A percentile compares a stretch with the other conserved stretches of the same genome.
These are phyloP conservation scores for Arabis hirsuta DNA, from an alignment of 345 rosid genomes.

Conservation along the genomic window DNA sequence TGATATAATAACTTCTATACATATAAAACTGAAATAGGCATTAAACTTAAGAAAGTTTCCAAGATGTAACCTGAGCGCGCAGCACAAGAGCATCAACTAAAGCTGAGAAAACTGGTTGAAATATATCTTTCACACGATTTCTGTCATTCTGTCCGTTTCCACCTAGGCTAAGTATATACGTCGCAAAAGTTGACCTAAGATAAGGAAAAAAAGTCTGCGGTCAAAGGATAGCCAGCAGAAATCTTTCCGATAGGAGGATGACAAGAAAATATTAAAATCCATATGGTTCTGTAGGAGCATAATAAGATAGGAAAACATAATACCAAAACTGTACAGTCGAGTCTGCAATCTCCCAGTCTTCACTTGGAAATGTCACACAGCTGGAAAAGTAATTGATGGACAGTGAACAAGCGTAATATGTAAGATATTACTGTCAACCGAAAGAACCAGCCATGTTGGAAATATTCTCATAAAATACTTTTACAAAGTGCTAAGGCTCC, in stretches of 20 bases:
- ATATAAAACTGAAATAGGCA: constrained; percentile 17
- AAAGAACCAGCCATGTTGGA: constrained; percentile 16
- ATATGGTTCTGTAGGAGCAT: constrained; percentile 22
- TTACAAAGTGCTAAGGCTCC: neutral
- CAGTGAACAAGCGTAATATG: constrained; percentile 31
- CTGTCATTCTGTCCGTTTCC: constrained; percentile 51
- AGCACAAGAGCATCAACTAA: constrained; percentile 78
- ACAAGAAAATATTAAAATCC: neutral
- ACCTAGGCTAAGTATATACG: constrained; percentile 64
- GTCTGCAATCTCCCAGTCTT: constrained; percentile 97
- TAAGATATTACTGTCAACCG: neutral
- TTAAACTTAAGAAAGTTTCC: constrained; percentile 13
- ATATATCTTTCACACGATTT: constrained; percentile 61
- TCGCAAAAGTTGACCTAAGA: constrained; percentile 81
- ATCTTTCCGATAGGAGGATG: constrained; percentile 1
- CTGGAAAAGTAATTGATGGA: constrained; percentile 50
- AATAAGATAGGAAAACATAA: constrained; percentile 8
- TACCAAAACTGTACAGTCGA: constrained; percentile 99
- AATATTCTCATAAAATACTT: neutral
- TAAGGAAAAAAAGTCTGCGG: constrained; percentile 12
- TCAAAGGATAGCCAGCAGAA: constrained; percentile 11
- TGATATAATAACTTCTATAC: constrained; percentile 12
- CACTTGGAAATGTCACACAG: constrained; percentile 90
- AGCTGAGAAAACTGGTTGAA: constrained; percentile 74
- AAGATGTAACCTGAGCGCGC: constrained; percentile 81